Evolutionary conservation across 2,329 filamentous ascomycete species (phyloP).

Genomic region (Penicillium sp.): DNA sequence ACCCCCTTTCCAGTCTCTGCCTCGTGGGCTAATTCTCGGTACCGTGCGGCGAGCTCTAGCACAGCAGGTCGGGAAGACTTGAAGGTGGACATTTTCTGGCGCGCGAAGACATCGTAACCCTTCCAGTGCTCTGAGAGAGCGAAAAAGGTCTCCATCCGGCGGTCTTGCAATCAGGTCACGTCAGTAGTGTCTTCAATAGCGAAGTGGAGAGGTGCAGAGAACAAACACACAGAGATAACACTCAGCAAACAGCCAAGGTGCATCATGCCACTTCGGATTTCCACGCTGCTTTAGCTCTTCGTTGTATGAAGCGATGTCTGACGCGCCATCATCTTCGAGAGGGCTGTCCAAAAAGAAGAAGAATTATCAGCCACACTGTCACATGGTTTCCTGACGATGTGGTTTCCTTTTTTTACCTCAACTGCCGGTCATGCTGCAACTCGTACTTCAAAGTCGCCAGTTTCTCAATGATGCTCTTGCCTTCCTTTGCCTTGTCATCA

Average conservation of each 20-base stretch:
- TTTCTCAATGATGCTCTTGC: conserved; percentile 75
- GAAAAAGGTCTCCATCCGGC: conserved; percentile 77
- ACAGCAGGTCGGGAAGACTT: conserved; percentile 83
- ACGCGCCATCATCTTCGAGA: conserved; percentile 66
- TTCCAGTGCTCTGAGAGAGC: conserved; percentile 75
- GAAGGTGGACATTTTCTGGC: conserved; percentile 88
- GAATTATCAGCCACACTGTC: background rate
- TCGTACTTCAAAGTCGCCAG: conserved; percentile 88
- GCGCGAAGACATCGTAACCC: conserved; percentile 78
- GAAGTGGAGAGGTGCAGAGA: background rate
- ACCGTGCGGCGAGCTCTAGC: conserved; percentile 71
- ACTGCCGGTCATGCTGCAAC: conserved; percentile 75
- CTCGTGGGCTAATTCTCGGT: conserved; percentile 65
- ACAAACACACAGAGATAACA: conserved; percentile 68
- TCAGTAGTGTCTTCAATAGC: conserved; percentile 16
- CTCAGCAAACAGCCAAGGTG: conserved; percentile 84
- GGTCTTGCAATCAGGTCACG: conserved; percentile 32
- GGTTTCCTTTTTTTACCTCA: conserved; percentile 52
- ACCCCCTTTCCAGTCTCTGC: conserved; percentile 52
- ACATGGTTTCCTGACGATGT: no score
- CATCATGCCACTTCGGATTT: conserved; percentile 71
- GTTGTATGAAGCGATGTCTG: conserved; percentile 78
- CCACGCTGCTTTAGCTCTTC: conserved; percentile 70
- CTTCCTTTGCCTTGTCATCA: conserved; percentile 62
- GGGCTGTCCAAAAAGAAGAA: conserved; percentile 46